These are phyloP conservation scores for Lachnum nothofagi DNA, from an alignment of 2,329 filamentous ascomycete species.

Conservation along the genomic window DNA sequence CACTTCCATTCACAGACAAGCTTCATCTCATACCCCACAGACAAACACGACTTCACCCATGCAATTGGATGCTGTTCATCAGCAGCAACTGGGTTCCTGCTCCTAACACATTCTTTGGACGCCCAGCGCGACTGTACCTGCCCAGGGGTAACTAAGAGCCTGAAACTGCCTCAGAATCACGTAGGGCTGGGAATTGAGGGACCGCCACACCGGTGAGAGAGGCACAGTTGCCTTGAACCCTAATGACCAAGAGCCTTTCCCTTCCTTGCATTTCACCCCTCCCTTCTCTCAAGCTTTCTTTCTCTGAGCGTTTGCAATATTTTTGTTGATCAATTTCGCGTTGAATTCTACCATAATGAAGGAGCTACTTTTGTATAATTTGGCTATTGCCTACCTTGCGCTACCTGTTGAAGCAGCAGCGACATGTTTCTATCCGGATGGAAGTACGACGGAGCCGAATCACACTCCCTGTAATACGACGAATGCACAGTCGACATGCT, in stretches of 20 bases:
- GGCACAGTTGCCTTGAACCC: background rate
- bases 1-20: too few species aligned
- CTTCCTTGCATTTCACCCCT: background rate
- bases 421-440: conserved; percentile 16
- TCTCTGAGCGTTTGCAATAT: background rate
- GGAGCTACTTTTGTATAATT: background rate
- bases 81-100: too few species aligned
- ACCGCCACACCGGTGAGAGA: background rate
- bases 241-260: background rate
- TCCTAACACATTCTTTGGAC: too few species aligned
- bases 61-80: too few species aligned
- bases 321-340: background rate
- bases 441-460: conserved; percentile 11
- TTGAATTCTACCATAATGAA: background rate
- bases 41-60: too few species aligned
- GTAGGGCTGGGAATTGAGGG: background rate
- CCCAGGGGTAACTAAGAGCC: too few species aligned
- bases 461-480: conserved; percentile 18
- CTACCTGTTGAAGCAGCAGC: background rate
- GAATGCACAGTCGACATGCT: conserved; percentile 10
- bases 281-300: background rate
- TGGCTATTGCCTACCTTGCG: background rate
- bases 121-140: too few species aligned
- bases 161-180: background rate
- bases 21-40: too few species aligned